A percentile compares a stretch with the other conserved stretches of the same genome.
phyloP scores from a whole-genome alignment of 148 eudicot species.

The Salicornia ramosissima region DNA sequence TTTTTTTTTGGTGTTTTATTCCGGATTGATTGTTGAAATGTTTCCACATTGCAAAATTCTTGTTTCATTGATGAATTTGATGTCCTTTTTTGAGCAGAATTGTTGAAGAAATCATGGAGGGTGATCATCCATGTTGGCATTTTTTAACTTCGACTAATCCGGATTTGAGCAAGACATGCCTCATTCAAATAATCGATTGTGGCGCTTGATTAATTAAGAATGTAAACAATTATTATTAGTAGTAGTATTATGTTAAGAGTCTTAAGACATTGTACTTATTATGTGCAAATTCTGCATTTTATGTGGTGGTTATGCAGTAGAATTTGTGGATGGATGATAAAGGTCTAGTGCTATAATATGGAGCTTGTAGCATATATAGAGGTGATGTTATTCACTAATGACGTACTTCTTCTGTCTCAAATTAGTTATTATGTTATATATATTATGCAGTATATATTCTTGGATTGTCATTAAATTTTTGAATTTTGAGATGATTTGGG shows the following conservation, averaged over 20 bases:
- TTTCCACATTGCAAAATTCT: neutral
- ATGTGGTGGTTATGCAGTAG: conserved; percentile 4
- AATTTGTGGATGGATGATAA: conserved; percentile 6
- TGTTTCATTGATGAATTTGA: neutral
- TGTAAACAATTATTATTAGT: neutral
- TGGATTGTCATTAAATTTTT: no score
- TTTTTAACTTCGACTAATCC: neutral
- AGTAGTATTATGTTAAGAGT: neutral
- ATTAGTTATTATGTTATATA: no score
- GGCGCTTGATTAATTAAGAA: neutral
- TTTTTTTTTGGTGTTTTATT: no score
- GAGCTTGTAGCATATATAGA: no score
- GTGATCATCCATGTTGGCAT: neutral
- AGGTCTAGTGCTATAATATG: no score
- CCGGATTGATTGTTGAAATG: neutral
- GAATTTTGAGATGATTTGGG: no score
- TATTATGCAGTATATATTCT: no score
- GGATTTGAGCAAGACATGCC: neutral
- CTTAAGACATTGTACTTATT: neutral
- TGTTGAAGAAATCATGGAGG: conserved; percentile 10
- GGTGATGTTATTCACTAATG: no score
- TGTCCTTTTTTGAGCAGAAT: conserved; percentile 22
- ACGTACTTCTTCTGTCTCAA: no score
- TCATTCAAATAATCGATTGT: neutral
- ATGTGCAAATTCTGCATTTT: conserved; percentile 15